Base-by-base conservation (phyloP, 1,284 basidiomycete genomes). In the Apiotrichum gamsii region DNA sequence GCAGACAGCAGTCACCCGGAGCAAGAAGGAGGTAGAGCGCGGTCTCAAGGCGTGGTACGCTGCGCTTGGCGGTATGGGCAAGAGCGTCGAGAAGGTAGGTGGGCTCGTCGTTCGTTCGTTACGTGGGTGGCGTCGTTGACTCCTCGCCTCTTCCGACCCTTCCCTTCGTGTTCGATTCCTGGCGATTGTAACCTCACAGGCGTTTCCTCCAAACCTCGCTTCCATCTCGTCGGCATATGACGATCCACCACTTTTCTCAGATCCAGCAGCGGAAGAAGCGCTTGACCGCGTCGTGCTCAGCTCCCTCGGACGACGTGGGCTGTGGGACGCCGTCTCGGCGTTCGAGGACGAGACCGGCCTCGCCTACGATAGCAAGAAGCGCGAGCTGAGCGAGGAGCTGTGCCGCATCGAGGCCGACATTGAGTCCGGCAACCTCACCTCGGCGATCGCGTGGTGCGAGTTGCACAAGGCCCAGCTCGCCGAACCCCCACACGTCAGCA, bases 31-130 rank as follows among this genome's bases (percentile, higher is more conserved):
- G 47, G 76, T 90, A 0, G 88, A 90, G 54, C 86, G 90, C 39
- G 78, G 83, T 2, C 82, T 91, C 75, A 94, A 91, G 70, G 88
- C 89, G 58, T 79, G 90, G 43, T 88, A 91, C 62, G 79, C 77
- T 20, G 81, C 83, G 1, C 72, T 93, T 6, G 80, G 82, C 16
- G 81, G 80, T 56, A 77, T 90, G 30, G 87, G 87, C 24, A 94
- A 91, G 70, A 78, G 82, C 0, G 70, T 94, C 59, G 90, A 95
- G 66, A 95, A 93, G 83, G 90, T 88, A 43, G 37, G 68, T 49
- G 9, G 16, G 3, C 8, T 20, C 28, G 6, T 6, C 25, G 8
- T 11, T 6, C 11, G 25, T 28, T 28, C 25, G 8, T 6, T 28
- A 6, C 8, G 8, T 28, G 25, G 25, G 25, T 28, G 25, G 25